Base-by-base conservation (phyloP, 441 rosid species). In the Erysimum pusillum region DNA sequence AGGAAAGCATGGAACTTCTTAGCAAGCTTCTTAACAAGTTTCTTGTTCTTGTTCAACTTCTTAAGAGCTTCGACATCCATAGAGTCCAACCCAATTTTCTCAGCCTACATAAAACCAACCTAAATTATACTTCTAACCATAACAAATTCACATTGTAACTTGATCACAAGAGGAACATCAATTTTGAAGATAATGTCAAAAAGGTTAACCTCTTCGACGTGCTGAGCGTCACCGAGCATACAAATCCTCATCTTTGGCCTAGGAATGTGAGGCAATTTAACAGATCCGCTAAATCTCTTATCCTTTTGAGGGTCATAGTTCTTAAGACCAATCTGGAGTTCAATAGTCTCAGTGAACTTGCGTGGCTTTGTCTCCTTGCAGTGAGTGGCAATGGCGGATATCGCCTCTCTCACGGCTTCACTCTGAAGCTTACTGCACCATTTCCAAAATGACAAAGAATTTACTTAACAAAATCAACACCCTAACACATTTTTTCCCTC, bases 161-260 rank as follows among this genome's bases (percentile, higher is more conserved):
- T n/a, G n/a, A n/a, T n/a, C n/a, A n/a, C n/a, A n/a, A n/a, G n/a
- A n/a, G n/a, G n/a, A n/a, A n/a, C n/a, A n/a, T n/a, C n/a, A n/a
- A n/a, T n/a, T n/a, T n/a, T n/a, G n/a, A n/a, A n/a, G n/a, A n/a
- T n/a, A n/a, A n/a, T n/a, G n/a, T n/a, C n/a, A 31, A 14, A 46
- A 12, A 62, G 46, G 17, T 4, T 2, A 56, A n/a, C 99, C 94
- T 92, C 97, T 66, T 94, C 99, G 4, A 94, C 96, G 18, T 94
- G 99, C 79, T 94, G 99, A n/a, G 97, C 98, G 82, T 94, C 99
- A 67, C 99, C 97, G 17, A 94, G 96, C 97, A 94, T 94, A 85
- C 99, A 94, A 25, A 94, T 86, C 81, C 88, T 92, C 99, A 94
- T 94, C 77, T 94, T 90, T 3, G 99, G 97, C 11, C 99, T 97